These are phyloP conservation scores for Amanita thiersii DNA, from an alignment of 768 basidiomycete genomes.

Conservation along the genomic window DNA sequence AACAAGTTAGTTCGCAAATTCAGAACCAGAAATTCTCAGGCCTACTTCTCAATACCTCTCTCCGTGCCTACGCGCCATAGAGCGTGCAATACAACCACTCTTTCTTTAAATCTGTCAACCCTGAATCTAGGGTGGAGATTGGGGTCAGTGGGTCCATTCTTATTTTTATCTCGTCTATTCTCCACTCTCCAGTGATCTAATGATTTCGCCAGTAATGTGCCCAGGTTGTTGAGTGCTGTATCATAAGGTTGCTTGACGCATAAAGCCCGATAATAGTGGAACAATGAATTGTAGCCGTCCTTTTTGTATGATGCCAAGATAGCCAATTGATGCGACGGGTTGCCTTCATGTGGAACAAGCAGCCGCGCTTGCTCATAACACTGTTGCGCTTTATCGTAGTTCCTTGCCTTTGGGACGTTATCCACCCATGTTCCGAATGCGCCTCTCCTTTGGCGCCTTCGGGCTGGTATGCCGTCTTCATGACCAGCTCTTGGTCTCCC, in stretches of 20 bases:
- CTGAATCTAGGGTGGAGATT: conserved; percentile 39
- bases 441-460: conserved; percentile 38
- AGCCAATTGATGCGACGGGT: conserved; percentile 93
- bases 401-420: conserved; percentile 47
- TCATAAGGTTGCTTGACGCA: conserved; percentile 84
- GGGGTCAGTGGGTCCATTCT: conserved; percentile 19
- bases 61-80: conserved; percentile 54
- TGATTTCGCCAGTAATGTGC: conserved; percentile 58
- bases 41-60: conserved; percentile 54
- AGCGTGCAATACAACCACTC: conserved; percentile 70
- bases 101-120: conserved; percentile 63
- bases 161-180: conserved; percentile 29
- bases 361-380: conserved; percentile 83
- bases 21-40: conserved; percentile 6
- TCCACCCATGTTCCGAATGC: conserved; percentile 38
- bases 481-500: conserved; percentile 61
- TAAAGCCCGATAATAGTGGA: conserved; percentile 88
- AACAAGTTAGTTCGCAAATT: conserved; percentile 4
- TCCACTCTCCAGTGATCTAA: conserved; percentile 50
- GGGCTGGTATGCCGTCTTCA: conserved; percentile 41
- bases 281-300: conserved; percentile 72
- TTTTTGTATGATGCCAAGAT: conserved; percentile 81
- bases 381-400: conserved; percentile 66
- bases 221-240: conserved; percentile 80
- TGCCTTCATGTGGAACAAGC: conserved; percentile 83